Evolutionary conservation across 75 land plant species (phyloP).

Genomic region (Pinus tabuliformis): DNA sequence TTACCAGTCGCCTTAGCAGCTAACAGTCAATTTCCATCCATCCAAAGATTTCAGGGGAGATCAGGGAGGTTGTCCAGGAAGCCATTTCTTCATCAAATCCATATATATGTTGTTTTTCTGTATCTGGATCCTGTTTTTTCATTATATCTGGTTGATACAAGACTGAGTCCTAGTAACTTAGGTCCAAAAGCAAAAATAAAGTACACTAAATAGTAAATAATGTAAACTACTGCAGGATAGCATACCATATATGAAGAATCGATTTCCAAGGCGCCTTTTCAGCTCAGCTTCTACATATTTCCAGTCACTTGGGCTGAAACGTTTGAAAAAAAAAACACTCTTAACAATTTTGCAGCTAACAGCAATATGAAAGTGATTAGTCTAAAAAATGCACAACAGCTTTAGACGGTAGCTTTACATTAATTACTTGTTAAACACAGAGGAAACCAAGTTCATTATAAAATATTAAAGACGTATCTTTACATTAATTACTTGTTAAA

Average conservation of each 20-base stretch:
- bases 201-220: background rate
- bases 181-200: too few species aligned
- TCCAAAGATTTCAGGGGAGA: too few species aligned
- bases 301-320: conserved; percentile 90
- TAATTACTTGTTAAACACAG: background rate
- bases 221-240: background rate
- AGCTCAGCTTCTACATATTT: conserved; percentile 75
- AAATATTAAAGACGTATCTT: background rate
- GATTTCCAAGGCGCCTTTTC: conserved; percentile 62
- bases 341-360: conserved; percentile 1
- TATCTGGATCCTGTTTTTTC: too few species aligned
- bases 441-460: background rate
- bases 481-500: background rate
- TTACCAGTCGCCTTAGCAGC: too few species aligned
- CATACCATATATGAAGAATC: conserved; percentile 80
- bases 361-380: background rate
- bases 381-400: background rate
- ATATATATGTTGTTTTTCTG: too few species aligned
- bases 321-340: background rate
- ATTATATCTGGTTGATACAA: too few species aligned
- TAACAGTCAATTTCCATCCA: too few species aligned
- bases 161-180: too few species aligned
- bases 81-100: too few species aligned
- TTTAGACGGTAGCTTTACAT: conserved; percentile 1
- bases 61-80: too few species aligned